Base-by-base conservation (phyloP, 2,329 filamentous ascomycete species). In the Coniochaeta sp. region DNA sequence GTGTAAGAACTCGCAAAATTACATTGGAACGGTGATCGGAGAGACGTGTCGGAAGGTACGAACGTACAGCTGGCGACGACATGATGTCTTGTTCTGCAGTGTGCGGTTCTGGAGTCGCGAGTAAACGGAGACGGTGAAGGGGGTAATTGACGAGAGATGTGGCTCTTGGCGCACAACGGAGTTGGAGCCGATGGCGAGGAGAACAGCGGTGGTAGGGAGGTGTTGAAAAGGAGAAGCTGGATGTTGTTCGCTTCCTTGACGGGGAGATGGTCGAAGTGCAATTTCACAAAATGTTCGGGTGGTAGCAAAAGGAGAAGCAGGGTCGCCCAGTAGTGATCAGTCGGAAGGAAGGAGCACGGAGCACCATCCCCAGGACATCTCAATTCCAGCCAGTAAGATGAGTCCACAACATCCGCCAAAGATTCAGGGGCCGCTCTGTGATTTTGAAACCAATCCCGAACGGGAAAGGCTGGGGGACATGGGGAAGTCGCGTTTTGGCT, bases 231-330 rank as follows among this genome's bases (percentile, higher is more conserved):
- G 38, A 42, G 38, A 42, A 42, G 38, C 26, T 42, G 38, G 26
- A 42, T n/a, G 50, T 35, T 51, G 42, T 51, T 31, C 30, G 14
- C 12, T n/a, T n/a, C n/a, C n/a, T n/a, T n/a, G n/a, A 18, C 26
- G 18, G 28, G 22, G 33, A 51, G 30, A 28, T 32, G 33, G 20
- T 50, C 50, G 42, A 60, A 65, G 65, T 64, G 65, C 61, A 68
- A 68, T 68, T 68, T 68, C 64, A 68, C 63, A 65, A 68, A 65
- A 65, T 66, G 63, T 65, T 67, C 60, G 64, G 59, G 65, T 63
- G 60, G 56, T 54, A 58, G 47, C 47, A 35, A 42, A 20, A 35
- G 47, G 28, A 49, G 47, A 49, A 49, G 20, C 42, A 48, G 50
- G 50, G 50, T 40, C 45, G 30, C 30, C 49, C 38, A 42, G 38